A percentile compares a stretch with the other conserved stretches of the same genome.
Evolutionary conservation across 2,329 filamentous ascomycete genomes (phyloP).

Genomic region (Graphilbum ipis-grandicollis): DNA sequence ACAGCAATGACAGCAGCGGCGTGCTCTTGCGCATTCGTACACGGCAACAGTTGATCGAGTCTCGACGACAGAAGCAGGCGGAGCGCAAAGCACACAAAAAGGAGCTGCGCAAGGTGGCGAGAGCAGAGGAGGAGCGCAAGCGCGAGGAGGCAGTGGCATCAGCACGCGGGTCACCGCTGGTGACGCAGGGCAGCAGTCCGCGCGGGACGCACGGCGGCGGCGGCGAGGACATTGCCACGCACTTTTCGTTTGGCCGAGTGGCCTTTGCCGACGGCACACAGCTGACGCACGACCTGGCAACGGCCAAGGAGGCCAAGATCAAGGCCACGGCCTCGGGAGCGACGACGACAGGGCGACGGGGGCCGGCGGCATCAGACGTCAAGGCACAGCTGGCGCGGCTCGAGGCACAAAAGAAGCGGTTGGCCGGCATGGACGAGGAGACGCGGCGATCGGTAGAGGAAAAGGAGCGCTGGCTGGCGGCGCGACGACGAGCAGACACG

Average conservation of each 20-base stretch:
- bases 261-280: constrained; percentile 74
- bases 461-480: constrained; percentile 88
- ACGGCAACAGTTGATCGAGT: constrained; percentile 81
- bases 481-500: constrained; percentile 72
- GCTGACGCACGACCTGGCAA: constrained; percentile 55
- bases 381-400: constrained; percentile 73
- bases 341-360: constrained; percentile 43
- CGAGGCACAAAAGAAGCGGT: constrained; percentile 69
- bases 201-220: constrained; percentile 32
- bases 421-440: constrained; percentile 56
- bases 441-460: constrained; percentile 79
- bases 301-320: constrained; percentile 25
- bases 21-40: constrained; percentile 62
- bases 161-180: constrained; percentile 39
- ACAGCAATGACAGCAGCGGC: neutral
- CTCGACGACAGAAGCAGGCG: constrained; percentile 71
- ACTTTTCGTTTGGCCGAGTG: constrained; percentile 83
- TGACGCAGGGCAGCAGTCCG: constrained; percentile 25
- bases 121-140: constrained; percentile 58
- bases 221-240: constrained; percentile 34
- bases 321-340: too few species aligned
- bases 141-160: constrained; percentile 43
- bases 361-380: constrained; percentile 51
- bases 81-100: constrained; percentile 81
- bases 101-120: constrained; percentile 58